phyloP scores from a whole-genome alignment of 2,329 filamentous ascomycete genomes.

The Fusarium kyushuense region DNA sequence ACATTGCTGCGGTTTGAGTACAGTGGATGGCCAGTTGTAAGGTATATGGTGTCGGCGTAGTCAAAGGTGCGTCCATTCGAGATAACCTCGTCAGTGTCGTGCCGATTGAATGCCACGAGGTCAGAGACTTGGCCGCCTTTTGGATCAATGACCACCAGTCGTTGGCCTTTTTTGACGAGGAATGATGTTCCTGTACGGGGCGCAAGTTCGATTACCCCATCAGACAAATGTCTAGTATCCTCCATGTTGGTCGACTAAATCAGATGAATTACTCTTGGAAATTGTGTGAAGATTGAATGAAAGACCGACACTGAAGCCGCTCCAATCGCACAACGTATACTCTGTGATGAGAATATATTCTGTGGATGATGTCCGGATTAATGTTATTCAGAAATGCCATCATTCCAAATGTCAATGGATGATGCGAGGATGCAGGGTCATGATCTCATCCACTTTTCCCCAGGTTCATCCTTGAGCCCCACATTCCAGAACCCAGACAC shows the following conservation, averaged over 20 bases:
- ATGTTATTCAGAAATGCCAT: background rate
- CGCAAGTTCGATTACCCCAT: constrained; percentile 1
- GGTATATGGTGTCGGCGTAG: constrained; percentile 12
- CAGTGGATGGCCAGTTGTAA: background rate
- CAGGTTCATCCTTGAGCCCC: background rate
- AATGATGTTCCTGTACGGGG: constrained; percentile 5
- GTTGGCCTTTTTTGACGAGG: constrained; percentile 2
- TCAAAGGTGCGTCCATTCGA: constrained; percentile 15
- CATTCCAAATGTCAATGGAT: background rate
- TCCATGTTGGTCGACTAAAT: background rate
- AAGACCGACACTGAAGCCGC: too few relatives aligned
- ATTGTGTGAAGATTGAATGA: background rate
- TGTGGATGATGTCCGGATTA: background rate
- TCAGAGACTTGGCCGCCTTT: constrained; percentile 11
- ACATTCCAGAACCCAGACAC: background rate
- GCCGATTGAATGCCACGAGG: constrained; percentile 8
- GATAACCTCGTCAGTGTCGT: constrained; percentile 14
- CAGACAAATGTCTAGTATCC: background rate
- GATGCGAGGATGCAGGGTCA: constrained; percentile 7
- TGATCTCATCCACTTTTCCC: constrained; percentile 6
- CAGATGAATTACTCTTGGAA: too few relatives aligned
- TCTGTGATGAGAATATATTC: background rate
- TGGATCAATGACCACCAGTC: constrained; percentile 1
- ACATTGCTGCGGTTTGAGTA: constrained; percentile 16
- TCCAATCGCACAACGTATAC: background rate